A percentile compares a stretch with the other conserved stretches of the same genome.
Conservation (phyloP, 495 filamentous ascomycete species). For the Penicillium odoratum region DNA sequence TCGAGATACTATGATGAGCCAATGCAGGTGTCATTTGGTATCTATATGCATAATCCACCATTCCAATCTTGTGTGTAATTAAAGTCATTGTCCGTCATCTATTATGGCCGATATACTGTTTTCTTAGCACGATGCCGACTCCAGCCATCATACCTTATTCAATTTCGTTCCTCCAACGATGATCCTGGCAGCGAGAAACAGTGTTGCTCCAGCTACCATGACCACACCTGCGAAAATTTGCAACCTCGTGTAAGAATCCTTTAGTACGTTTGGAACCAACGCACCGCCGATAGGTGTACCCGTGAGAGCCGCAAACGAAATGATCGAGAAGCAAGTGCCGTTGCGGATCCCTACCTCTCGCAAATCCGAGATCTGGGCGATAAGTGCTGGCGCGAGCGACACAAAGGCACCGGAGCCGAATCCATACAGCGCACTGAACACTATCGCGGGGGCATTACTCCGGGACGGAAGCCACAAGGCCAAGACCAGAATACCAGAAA, state of each 20-base stretch:
- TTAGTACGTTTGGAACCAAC: slow-evolving; percentile 51
- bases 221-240: slow-evolving; percentile 67
- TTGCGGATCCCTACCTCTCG: slow-evolving; percentile 71
- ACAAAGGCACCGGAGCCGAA: slow-evolving; percentile 74
- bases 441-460: slow-evolving; percentile 60
- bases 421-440: slow-evolving; percentile 67
- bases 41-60: background rate
- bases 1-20: background rate
- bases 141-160: slow-evolving; percentile 29
- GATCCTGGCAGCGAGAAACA: slow-evolving; percentile 48
- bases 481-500: slow-evolving; percentile 63
- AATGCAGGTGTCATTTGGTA: background rate
- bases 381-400: slow-evolving; percentile 55
- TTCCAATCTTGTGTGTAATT: background rate
- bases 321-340: slow-evolving; percentile 64
- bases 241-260: slow-evolving; percentile 58
- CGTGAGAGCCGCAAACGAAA: slow-evolving; percentile 64
- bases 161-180: slow-evolving; percentile 35
- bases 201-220: slow-evolving; percentile 50
- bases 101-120: background rate
- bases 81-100: background rate
- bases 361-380: slow-evolving; percentile 72
- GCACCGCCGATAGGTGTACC: slow-evolving; percentile 75
- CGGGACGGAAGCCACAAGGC: slow-evolving; percentile 67
- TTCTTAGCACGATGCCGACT: background rate